phyloP scores from a whole-genome alignment of 495 filamentous ascomycete species.

The Xylaria telfairii region DNA sequence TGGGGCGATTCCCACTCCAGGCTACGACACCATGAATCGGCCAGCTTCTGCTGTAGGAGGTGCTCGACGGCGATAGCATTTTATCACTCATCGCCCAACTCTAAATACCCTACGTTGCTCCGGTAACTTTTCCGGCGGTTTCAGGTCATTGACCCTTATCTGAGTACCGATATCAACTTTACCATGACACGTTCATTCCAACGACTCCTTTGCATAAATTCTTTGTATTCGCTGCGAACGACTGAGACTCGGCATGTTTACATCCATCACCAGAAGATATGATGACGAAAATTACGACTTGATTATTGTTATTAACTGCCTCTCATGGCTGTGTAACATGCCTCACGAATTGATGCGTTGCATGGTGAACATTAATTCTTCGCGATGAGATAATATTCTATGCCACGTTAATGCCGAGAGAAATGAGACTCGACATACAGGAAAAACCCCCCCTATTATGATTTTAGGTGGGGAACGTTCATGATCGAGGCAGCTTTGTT shows the following conservation, averaged over 20 bases:
- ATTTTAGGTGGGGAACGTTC: conserved; percentile 41
- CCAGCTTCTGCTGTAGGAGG: conserved; percentile 45
- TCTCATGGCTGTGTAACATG: conserved; percentile 40
- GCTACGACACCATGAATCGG: conserved; percentile 56
- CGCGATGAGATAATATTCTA: conserved; percentile 29
- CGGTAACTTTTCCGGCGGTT: neutral
- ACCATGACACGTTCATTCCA: conserved; percentile 29
- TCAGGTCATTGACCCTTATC: neutral
- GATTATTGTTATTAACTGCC: conserved; percentile 46
- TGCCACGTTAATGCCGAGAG: conserved; percentile 33
- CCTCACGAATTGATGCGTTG: conserved; percentile 43
- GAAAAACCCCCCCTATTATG: conserved; percentile 37
- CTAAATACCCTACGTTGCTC: neutral
- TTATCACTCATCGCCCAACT: neutral
- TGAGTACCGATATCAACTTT: neutral
- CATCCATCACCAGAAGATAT: conserved; percentile 39
- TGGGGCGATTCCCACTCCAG: conserved; percentile 48
- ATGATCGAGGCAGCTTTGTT: conserved; percentile 39
- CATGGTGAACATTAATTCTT: conserved; percentile 43
- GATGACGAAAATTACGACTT: conserved; percentile 52
- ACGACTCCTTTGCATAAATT: conserved; percentile 30
- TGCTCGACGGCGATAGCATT: conserved; percentile 41
- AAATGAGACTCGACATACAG: conserved; percentile 38
- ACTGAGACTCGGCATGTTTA: conserved; percentile 40
- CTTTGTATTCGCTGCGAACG: conserved; percentile 46